Percentiles rank a stretch among this genome's conserved stretches.
Conservation (phyloP, 192 early-diverging fungal genomes). For the Coemansia aciculifera region DNA sequence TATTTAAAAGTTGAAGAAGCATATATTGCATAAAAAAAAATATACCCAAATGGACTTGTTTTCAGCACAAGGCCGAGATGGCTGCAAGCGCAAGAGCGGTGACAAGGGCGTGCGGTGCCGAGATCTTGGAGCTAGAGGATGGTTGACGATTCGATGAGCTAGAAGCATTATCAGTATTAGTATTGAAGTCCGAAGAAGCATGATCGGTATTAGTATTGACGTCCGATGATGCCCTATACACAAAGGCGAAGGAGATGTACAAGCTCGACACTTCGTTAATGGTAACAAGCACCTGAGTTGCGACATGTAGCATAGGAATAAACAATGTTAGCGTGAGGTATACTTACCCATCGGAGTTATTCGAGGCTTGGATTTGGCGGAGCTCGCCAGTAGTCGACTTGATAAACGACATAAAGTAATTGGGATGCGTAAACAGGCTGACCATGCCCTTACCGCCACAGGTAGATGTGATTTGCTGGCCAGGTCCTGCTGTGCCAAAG, state of each 20-base stretch:
- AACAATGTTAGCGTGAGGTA: background rate
- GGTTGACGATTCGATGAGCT: background rate
- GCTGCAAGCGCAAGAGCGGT: background rate
- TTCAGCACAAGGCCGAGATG: background rate
- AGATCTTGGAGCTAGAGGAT: constrained; percentile 2
- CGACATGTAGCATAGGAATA: background rate
- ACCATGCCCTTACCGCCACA: constrained; percentile 53
- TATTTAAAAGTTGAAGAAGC: background rate
- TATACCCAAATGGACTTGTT: background rate
- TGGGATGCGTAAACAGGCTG: constrained; percentile 50
- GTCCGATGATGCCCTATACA: constrained; percentile 11
- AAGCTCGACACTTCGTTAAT: constrained; percentile 1
- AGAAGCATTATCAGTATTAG: background rate
- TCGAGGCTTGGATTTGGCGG: constrained; percentile 26
- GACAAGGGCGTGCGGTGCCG: background rate
- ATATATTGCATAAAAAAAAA: background rate
- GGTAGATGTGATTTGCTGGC: constrained; percentile 26
- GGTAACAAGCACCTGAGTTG: background rate
- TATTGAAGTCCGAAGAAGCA: background rate
- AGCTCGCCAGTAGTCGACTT: constrained; percentile 37
- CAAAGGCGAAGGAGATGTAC: background rate
- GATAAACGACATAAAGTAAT: constrained; percentile 51
- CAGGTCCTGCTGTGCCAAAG: constrained; percentile 50
- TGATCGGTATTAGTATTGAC: background rate
- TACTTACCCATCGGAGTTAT: constrained; percentile 35